Evolutionary conservation across 305 asterid species (phyloP), one percentile per base, ranked within the genome.

Genomic region (Fraxinus dipetala): DNA sequence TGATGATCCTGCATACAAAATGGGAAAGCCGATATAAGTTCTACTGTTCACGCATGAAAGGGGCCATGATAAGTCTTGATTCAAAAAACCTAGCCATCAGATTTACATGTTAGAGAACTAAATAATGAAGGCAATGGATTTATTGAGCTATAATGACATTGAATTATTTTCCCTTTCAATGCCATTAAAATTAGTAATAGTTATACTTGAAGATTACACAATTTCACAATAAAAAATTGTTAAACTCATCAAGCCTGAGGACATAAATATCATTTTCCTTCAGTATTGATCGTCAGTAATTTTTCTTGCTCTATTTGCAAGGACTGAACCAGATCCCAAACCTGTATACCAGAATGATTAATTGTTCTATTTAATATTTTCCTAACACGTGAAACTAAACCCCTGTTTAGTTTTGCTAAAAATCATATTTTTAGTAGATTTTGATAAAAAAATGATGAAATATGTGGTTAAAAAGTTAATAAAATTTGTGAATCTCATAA

Each of bases 1-100:
- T 87, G 90, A 83, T 96, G 91, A 83, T 96, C 98, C 99, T 94
- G 90, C 86, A 87, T 45, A 85, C 35, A 48, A 28, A 75, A 32
- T 40, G 59, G 43, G 72, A 69, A 48, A 32, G 59, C 11, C 26
- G 72, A 35, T 3, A 28, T 26, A 35, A 48, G 79, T 48, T 85
- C 28, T 85, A 74, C 82, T 81, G 76, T 54, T 63, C 65, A 69
- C 74, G 24, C n/a, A 0, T 22, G 18, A 69, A 38, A 75, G 45
- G 40, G 36, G 54, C 54, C 76, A 81, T 24, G 83, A 72, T 28
- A 78, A 45, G 24, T 30, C 76, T 38, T 77, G 78, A 54, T 26
- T 83, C 77, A 43, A 26, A 48, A 45, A 79, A 20, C 28, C 26
- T 76, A 18, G 79, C 40, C 36, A 67, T 67, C 35, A 67, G 36